Conservation (phyloP, 352 stramenopile species). For the Phytophthora pluvialis region DNA sequence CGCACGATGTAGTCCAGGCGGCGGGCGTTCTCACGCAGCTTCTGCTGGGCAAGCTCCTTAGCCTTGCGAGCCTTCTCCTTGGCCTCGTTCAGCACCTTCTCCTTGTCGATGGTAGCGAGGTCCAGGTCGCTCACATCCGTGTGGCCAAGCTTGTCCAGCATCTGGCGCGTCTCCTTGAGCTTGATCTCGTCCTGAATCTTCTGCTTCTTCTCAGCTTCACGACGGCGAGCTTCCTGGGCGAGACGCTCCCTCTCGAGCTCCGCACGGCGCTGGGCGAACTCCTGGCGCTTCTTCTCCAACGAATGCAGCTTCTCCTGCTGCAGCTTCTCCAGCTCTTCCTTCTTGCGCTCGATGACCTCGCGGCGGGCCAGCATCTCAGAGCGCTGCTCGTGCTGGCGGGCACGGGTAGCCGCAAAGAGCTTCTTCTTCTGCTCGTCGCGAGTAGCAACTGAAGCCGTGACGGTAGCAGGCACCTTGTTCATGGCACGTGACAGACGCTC, state of each 20-base stretch:
- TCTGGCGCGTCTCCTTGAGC: slow-evolving; percentile 89
- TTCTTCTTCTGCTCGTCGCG: slow-evolving; percentile 41
- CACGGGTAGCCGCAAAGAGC: slow-evolving; percentile 84
- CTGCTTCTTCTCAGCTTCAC: slow-evolving; percentile 94
- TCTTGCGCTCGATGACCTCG: slow-evolving; percentile 96
- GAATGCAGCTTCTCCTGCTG: slow-evolving; percentile 92
- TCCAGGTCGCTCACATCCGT: slow-evolving; percentile 74
- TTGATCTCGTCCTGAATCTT: slow-evolving; percentile 97
- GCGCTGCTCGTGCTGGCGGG: slow-evolving; percentile 76
- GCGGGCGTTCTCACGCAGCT: slow-evolving; percentile 92
- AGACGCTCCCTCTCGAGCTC: slow-evolving; percentile 85
- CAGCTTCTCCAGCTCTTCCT: slow-evolving; percentile 96
- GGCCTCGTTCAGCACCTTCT: slow-evolving; percentile 92
- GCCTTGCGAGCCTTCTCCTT: slow-evolving; percentile 95
- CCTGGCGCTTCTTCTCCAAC: slow-evolving; percentile 82
- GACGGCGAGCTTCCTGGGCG: slow-evolving; percentile 73
- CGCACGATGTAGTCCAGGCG: slow-evolving; percentile 96
- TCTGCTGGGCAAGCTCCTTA: slow-evolving; percentile 95
- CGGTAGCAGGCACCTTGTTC: slow-evolving; percentile 49
- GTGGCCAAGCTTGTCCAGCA: slow-evolving; percentile 82
- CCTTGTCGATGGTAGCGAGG: slow-evolving; percentile 77
- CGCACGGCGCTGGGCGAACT: slow-evolving; percentile 73
- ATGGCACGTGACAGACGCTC: slow-evolving; percentile 72
- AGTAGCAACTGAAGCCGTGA: slow-evolving; percentile 21
- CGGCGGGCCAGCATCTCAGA: slow-evolving; percentile 90